These are phyloP conservation scores for Pichia pseudocactophila DNA, from an alignment of 805 yeast species.

Conservation along the genomic window DNA sequence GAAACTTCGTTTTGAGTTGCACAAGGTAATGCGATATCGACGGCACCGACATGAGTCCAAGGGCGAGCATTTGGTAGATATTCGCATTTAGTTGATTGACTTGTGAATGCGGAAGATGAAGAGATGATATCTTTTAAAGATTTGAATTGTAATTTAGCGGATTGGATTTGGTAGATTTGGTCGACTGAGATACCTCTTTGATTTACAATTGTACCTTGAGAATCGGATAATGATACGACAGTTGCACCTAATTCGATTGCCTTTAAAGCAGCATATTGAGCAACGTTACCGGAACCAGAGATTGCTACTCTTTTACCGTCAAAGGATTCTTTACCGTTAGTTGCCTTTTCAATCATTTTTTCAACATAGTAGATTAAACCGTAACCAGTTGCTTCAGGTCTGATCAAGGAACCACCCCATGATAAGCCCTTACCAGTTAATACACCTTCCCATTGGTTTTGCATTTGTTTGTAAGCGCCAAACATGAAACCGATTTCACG, in stretches of 20 bases:
- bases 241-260: slow-evolving; percentile 94
- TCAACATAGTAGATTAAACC: slow-evolving; percentile 95
- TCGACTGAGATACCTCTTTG: slow-evolving; percentile 76
- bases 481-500: slow-evolving; percentile 90
- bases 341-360: slow-evolving; percentile 93
- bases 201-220: slow-evolving; percentile 80
- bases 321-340: slow-evolving; percentile 82
- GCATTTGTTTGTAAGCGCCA: slow-evolving; percentile 91
- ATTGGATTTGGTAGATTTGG: slow-evolving; percentile 67
- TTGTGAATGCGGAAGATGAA: slow-evolving; percentile 44
- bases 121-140: slow-evolving; percentile 60
- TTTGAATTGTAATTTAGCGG: slow-evolving; percentile 72
- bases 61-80: slow-evolving; percentile 94
- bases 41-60: slow-evolving; percentile 86
- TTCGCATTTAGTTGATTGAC: slow-evolving; percentile 45
- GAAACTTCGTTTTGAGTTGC: slow-evolving; percentile 98
- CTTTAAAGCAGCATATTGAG: slow-evolving; percentile 97
- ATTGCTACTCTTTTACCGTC: slow-evolving; percentile 91
- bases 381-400: slow-evolving; percentile 99
- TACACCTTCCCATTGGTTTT: slow-evolving; percentile 93
- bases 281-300: slow-evolving; percentile 98
- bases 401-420: slow-evolving; percentile 98
- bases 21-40: slow-evolving; percentile 94
- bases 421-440: slow-evolving; percentile 95
- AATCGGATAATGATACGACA: slow-evolving; percentile 90